Percentiles rank a stretch among this genome's conserved stretches.
Conservation (phyloP, 495 filamentous ascomycete genomes). For the Aspergillus nanangensis region DNA sequence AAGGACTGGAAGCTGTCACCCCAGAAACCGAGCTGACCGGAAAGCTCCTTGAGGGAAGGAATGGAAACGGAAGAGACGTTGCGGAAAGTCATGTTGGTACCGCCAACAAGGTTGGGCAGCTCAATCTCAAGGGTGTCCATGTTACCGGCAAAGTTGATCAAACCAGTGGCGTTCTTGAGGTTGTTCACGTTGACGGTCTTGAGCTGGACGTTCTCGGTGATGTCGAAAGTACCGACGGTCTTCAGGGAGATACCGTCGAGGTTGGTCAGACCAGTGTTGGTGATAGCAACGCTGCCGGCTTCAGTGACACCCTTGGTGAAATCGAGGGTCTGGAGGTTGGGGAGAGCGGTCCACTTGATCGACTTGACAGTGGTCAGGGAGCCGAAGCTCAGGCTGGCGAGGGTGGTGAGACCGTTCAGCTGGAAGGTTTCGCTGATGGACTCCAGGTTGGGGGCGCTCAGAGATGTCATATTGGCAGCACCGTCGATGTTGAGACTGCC, state of each 20-base stretch:
- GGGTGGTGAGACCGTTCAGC: conserved; percentile 58
- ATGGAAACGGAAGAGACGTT: conserved; percentile 71
- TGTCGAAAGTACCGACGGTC: conserved; percentile 56
- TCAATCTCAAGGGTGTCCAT: conserved; percentile 56
- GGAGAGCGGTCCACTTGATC: conserved; percentile 71
- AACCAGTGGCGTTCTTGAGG: conserved; percentile 60
- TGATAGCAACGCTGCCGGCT: conserved; percentile 63
- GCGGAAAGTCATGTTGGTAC: conserved; percentile 80
- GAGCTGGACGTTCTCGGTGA: conserved; percentile 78
- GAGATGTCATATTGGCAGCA: conserved; percentile 51
- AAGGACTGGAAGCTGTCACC: conserved; percentile 68
- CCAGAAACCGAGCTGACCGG: conserved; percentile 79
- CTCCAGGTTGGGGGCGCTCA: conserved; percentile 46
- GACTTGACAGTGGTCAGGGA: conserved; percentile 55
- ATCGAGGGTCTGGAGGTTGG: conserved; percentile 58
- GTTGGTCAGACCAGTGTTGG: conserved; percentile 72
- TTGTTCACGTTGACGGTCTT: conserved; percentile 63
- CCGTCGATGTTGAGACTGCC: conserved; percentile 63
- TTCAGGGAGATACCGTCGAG: conserved; percentile 76
- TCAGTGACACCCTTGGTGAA: conserved; percentile 62
- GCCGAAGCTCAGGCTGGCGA: conserved; percentile 60
- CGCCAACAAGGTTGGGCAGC: conserved; percentile 74
- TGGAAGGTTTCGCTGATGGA: conserved; percentile 59
- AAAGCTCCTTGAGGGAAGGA: conserved; percentile 73
- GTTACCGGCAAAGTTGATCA: conserved; percentile 58